Evolutionary conservation across 2,329 filamentous ascomycete species (phyloP).

Genomic region (Fusarium sp.): DNA sequence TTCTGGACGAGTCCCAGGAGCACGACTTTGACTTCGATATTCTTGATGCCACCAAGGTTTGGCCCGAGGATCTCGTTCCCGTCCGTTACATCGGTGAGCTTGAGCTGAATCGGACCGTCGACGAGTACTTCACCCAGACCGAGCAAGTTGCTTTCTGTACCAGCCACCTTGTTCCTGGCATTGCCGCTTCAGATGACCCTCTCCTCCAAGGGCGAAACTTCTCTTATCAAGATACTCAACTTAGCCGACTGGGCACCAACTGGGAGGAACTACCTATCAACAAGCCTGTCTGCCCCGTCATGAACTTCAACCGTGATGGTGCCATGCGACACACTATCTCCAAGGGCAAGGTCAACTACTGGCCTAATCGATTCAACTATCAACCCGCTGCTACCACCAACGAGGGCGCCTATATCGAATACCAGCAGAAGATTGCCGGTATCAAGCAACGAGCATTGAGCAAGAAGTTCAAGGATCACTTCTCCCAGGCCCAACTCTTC

Average conservation of each 20-base stretch:
- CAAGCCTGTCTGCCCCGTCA: constrained; percentile 77
- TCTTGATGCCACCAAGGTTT: constrained; percentile 86
- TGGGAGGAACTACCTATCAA: constrained; percentile 85
- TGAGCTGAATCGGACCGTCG: constrained; percentile 82
- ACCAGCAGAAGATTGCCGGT: constrained; percentile 71
- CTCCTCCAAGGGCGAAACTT: constrained; percentile 80
- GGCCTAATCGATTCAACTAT: constrained; percentile 70
- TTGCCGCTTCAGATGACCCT: constrained; percentile 82
- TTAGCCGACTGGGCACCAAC: constrained; percentile 78
- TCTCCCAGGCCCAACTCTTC: constrained; percentile 83
- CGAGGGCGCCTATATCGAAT: constrained; percentile 78
- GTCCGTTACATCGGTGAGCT: constrained; percentile 83
- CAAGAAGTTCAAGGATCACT: constrained; percentile 82
- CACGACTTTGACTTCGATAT: constrained; percentile 88
- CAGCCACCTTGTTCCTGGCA: constrained; percentile 80
- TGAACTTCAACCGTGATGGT: constrained; percentile 83
- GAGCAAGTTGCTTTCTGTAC: constrained; percentile 90
- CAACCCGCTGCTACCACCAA: constrained; percentile 73
- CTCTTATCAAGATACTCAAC: constrained; percentile 75
- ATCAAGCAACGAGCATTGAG: constrained; percentile 78
- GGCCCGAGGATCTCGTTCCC: constrained; percentile 82
- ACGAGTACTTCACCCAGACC: constrained; percentile 85
- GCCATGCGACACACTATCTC: constrained; percentile 78
- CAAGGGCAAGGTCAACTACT: constrained; percentile 74
- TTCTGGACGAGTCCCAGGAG: constrained; percentile 76